Percentiles rank a stretch among this genome's conserved stretches.
phyloP scores from a whole-genome alignment of 2,329 filamentous ascomycete species.

The Microdochium bolleyi region DNA sequence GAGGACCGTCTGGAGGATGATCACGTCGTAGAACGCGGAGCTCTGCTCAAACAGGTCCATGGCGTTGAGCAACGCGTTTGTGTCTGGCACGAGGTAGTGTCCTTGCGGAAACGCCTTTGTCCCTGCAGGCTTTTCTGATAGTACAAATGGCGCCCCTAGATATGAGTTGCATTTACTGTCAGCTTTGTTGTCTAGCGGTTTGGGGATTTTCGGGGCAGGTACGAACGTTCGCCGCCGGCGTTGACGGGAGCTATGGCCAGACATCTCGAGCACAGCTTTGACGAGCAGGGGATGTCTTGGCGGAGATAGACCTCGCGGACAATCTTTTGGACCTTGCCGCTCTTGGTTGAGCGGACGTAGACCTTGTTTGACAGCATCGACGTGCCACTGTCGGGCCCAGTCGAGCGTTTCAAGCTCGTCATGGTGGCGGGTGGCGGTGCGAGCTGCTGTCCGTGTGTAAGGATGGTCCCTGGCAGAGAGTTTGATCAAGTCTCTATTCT shows the following conservation, averaged over 20 bases:
- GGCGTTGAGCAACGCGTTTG: conserved; percentile 87
- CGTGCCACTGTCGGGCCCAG: conserved; percentile 43
- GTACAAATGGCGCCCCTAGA: conserved; percentile 59
- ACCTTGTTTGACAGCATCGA: conserved; percentile 89
- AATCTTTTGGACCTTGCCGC: conserved; percentile 97
- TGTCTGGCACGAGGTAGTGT: conserved; percentile 93
- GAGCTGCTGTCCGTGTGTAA: not conserved
- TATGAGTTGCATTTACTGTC: conserved; percentile 2
- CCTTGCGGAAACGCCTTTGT: conserved; percentile 77
- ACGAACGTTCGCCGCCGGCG: conserved; percentile 66
- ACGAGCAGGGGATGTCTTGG: conserved; percentile 96
- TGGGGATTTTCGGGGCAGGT: not conserved
- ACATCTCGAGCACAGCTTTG: conserved; percentile 74
- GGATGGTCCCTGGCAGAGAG: not conserved
- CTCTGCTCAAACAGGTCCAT: conserved; percentile 97
- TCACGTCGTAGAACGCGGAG: conserved; percentile 90
- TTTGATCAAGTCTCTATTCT: not conserved
- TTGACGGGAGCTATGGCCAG: conserved; percentile 67
- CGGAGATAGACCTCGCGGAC: conserved; percentile 93
- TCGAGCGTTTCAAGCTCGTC: conserved; percentile 57
- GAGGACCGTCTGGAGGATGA: conserved; percentile 90
- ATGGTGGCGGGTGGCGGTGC: conserved; percentile 28
- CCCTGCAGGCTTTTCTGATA: conserved; percentile 80
- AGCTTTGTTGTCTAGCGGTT: conserved; percentile 6
- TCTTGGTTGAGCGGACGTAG: conserved; percentile 89